Base-by-base conservation (phyloP, 768 basidiomycete species). In the Pisolithus microcarpus region DNA sequence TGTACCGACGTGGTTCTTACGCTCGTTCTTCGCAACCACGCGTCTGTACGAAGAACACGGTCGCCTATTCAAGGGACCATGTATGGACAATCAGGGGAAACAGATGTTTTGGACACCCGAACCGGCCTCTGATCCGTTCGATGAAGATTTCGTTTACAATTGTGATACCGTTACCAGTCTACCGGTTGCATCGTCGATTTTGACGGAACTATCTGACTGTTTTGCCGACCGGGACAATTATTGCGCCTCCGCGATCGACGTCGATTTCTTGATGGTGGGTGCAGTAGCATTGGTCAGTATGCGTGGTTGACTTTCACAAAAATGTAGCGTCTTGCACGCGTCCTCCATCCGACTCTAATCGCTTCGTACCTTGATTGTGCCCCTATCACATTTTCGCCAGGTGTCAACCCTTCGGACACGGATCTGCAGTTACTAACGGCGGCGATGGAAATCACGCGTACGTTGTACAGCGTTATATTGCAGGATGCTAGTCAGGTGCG, bases 361-460 rank as follows among this genome's bases (percentile, higher is more conserved):
- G 84, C 91, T 19, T 84, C 87, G 1, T 90, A 91, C 67, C 78
- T 98, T 19, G 94, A 98, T 64, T 81, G 81, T 56, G 90, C 91
- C 4, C 90, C 94, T 2, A 63, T 78, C 13, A 87, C 87, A 2
- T 94, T 95, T 67, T 77, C 83, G 4, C 85, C 88, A 0, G 77
- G 75, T 55, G 69, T 69, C n/a, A 74, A 61, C 28, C 78, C 82
- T 2, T 65, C 78, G 11, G 82, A 84, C 52, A 76, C 75, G 2
- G 84, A 87, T 52, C 65, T 81, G 16, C 76, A 80, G 52, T 71
- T 83, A 50, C 69, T 91, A 15, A 52, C 76, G n/a, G 75, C 77
- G 1, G 74, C 84, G 5, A 72, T 73, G 26, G 73, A 75, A 52
- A 80, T 91, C 55, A 71, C 75, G 21, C 75, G 76, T 7, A 76